Conservation (phyloP, 192 early-diverging fungal species). For the Backusella tuberculispora region DNA sequence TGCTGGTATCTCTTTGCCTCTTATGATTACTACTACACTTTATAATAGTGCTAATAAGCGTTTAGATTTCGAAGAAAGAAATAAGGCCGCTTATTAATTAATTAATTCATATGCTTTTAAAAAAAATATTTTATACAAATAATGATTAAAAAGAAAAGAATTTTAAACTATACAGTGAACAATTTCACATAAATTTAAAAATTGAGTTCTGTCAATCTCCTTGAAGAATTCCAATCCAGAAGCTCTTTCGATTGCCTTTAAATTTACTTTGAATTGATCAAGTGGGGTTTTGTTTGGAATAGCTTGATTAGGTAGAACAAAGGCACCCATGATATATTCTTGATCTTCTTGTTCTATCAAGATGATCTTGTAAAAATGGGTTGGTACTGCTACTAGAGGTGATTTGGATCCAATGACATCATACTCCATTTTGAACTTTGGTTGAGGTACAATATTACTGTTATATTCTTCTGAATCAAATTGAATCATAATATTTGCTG, state of each 20-base stretch:
- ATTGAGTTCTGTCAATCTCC: constrained; percentile 13
- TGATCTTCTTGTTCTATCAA: constrained; percentile 31
- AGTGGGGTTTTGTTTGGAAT: constrained; percentile 68
- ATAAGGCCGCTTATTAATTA: constrained; percentile 10
- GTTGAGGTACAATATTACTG: not conserved
- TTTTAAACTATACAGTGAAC: constrained; percentile 22
- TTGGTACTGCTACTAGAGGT: constrained; percentile 52
- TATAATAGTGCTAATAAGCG: constrained; percentile 39
- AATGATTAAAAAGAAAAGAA: not conserved
- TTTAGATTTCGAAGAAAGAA: constrained; percentile 37
- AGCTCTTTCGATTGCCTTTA: constrained; percentile 72
- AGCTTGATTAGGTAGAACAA: constrained; percentile 82
- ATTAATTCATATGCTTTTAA: not conserved
- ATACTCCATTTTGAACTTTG: constrained; percentile 28
- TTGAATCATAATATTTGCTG: not conserved
- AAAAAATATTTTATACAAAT: not conserved
- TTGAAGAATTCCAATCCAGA: constrained; percentile 70
- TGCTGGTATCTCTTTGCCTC: constrained; percentile 18
- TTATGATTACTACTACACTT: constrained; percentile 21
- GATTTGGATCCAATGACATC: constrained; percentile 24
- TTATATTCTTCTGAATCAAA: not conserved
- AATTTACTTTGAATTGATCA: constrained; percentile 62
- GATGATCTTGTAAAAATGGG: constrained; percentile 63
- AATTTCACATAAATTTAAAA: constrained; percentile 23
- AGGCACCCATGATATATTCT: constrained; percentile 60